Evolutionary conservation across 352 stramenopile genomes (phyloP).

Genomic region (Globisporangium echinulatum): DNA sequence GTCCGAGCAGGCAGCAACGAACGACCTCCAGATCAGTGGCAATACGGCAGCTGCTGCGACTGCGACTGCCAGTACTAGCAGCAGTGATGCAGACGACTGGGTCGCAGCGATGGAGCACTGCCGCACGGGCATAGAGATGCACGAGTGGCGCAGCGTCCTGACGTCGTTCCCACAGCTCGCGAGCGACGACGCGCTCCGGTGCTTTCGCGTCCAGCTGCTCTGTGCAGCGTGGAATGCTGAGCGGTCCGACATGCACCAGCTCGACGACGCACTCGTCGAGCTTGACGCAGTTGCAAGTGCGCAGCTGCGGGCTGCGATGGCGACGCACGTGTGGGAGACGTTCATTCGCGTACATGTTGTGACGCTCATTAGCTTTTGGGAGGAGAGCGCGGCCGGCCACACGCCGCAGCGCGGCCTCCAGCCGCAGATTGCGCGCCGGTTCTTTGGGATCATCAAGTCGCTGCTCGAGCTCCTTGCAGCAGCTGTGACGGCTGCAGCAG

Average conservation of each 20-base stretch:
- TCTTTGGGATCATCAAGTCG: slow-evolving; percentile 71
- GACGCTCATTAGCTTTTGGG: slow-evolving; percentile 78
- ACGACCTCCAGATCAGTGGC: slow-evolving; percentile 10
- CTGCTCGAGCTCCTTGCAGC: slow-evolving; percentile 39
- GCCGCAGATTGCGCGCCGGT: slow-evolving; percentile 64
- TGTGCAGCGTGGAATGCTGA: slow-evolving; percentile 78
- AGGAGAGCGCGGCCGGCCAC: slow-evolving; percentile 59
- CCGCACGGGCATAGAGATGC: slow-evolving; percentile 56
- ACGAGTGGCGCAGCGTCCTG: slow-evolving; percentile 52
- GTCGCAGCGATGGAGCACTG: slow-evolving; percentile 59
- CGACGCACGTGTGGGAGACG: slow-evolving; percentile 69
- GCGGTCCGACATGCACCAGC: slow-evolving; percentile 77
- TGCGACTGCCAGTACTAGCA: background rate
- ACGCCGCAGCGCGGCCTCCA: slow-evolving; percentile 69
- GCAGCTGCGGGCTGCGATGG: slow-evolving; percentile 52
- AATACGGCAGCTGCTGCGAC: slow-evolving; percentile 12
- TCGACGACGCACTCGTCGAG: slow-evolving; percentile 67
- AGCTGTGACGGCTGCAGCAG: slow-evolving; percentile 18
- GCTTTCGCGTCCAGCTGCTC: slow-evolving; percentile 56
- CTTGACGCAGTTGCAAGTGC: slow-evolving; percentile 36
- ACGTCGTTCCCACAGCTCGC: slow-evolving; percentile 55
- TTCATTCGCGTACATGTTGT: slow-evolving; percentile 79
- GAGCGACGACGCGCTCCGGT: slow-evolving; percentile 49
- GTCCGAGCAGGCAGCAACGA: slow-evolving; percentile 26
- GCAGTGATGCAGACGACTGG: slow-evolving; percentile 33